Evolutionary conservation across 306 rosid species (phyloP).

Genomic region (Cucumis cinereus): DNA sequence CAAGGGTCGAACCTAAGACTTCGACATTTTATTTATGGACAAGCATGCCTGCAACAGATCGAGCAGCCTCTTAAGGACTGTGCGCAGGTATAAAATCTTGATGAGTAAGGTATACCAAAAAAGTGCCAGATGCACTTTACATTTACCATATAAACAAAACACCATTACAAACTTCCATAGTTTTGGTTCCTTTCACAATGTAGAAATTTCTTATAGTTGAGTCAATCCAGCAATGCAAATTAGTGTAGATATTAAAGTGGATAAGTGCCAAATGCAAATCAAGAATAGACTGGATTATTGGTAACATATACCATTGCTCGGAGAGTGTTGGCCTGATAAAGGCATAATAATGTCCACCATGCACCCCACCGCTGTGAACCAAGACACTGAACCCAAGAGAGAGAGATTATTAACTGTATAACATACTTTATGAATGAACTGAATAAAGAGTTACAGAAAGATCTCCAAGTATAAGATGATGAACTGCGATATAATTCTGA

Average conservation of each 20-base stretch:
- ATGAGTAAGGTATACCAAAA: background rate
- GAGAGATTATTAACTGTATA: slow-evolving; percentile 5
- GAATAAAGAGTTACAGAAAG: background rate
- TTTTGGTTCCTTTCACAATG: background rate
- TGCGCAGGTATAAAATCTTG: background rate
- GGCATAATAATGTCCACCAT: slow-evolving; percentile 97
- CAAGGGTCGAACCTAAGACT: background rate
- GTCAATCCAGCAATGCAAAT: background rate
- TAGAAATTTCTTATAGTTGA: background rate
- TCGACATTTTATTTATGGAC: background rate
- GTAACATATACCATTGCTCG: slow-evolving; percentile 58
- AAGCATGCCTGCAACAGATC: background rate
- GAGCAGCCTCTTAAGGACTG: background rate
- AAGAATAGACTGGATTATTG: background rate
- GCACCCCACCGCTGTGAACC: slow-evolving; percentile 99
- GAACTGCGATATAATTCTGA: background rate
- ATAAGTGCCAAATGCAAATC: background rate
- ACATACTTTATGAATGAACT: background rate
- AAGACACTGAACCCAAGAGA: slow-evolving; percentile 50
- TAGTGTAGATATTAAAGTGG: background rate
- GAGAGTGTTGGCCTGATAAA: slow-evolving; percentile 94
- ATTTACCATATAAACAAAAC: background rate
- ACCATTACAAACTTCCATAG: background rate
- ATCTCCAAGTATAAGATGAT: background rate
- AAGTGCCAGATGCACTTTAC: background rate